Conservation (phyloP, 1,139 yeast species). For the Lodderomyces parapsilosis region DNA sequence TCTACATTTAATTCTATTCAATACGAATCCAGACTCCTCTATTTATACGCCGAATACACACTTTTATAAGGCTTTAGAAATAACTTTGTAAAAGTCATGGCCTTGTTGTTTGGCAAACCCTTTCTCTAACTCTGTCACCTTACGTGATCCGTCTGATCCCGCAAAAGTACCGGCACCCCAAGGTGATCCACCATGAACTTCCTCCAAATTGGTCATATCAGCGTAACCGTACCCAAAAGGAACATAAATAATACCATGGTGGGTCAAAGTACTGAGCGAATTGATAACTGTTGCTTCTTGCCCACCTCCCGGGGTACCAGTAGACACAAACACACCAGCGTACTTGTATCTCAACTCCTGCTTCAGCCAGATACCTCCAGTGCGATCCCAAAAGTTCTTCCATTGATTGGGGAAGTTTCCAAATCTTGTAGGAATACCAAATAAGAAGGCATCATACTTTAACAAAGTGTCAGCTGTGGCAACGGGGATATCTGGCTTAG, state of each 20-base stretch:
- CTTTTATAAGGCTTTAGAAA: slow-evolving; percentile 19
- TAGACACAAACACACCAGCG: slow-evolving; percentile 45
- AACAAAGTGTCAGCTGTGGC: slow-evolving; percentile 38
- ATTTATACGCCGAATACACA: too few relatives aligned
- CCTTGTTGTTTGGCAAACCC: slow-evolving; percentile 43
- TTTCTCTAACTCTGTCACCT: slow-evolving; percentile 38
- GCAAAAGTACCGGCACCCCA: slow-evolving; percentile 55
- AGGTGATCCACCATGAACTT: slow-evolving; percentile 48
- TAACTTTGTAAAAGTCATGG: slow-evolving; percentile 34
- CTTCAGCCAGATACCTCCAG: slow-evolving; percentile 51
- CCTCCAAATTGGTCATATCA: slow-evolving; percentile 30
- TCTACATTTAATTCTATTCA: too few relatives aligned
- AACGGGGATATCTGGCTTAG: slow-evolving; percentile 31
- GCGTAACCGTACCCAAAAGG: slow-evolving; percentile 48
- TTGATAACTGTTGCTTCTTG: slow-evolving; percentile 44
- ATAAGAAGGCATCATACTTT: slow-evolving; percentile 46
- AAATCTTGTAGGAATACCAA: slow-evolving; percentile 53
- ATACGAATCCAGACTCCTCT: too few relatives aligned
- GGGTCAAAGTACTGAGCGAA: slow-evolving; percentile 37
- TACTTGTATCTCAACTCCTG: slow-evolving; percentile 50
- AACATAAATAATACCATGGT: slow-evolving; percentile 51
- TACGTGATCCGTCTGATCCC: slow-evolving; percentile 49
- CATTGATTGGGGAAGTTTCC: slow-evolving; percentile 50
- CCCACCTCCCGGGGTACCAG: slow-evolving; percentile 49
- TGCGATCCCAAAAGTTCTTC: slow-evolving; percentile 39